Evolutionary conservation across 106 monocot species (phyloP), one percentile per base, ranked within the genome.

Genomic region (Amphibolis antarctica): DNA sequence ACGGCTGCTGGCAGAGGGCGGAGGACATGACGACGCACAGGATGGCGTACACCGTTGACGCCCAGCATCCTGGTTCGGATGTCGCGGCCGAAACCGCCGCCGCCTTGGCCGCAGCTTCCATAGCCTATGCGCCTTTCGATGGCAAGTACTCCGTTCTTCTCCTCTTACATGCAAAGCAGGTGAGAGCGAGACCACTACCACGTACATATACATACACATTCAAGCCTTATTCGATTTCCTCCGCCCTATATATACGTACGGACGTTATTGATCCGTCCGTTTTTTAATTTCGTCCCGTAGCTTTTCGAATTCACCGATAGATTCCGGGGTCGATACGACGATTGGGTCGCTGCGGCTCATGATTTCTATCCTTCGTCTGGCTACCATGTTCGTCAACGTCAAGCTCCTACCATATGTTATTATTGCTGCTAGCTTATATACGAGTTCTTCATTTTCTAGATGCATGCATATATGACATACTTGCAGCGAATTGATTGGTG

Each of bases 11-110:
- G 96, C 72, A 82, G 68, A 62, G 96, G 47, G 75, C 96, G 22
- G 96, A 96, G 59, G 90, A 86, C 67, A 96, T 96, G 86, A 66
- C 75, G 10, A 96, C 86, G 5, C 80, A 89, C 28, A 75, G 86
- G 60, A 82, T 68, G 1, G 82, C 86, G 0, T 86, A 70, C 71
- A 90, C 78, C 62, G 60, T 96, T 5, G 82, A 81, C 11, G 13
- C 75, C 1, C 72, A 66, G 44, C 60, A 82, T 66, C 90, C 86
- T 14, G 96, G 96, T 1, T 84, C 96, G 0, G 96, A 90, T 1
- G 55, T 90, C 22, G 96, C 90, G 0, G 84, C 28, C 0, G 90
- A 96, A 73, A 90, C 89, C 5, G 90, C 90, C 3, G 90, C 96
- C 1, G 86, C 96, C 3, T 28, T 96, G 62, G 96, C 96, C 28